phyloP scores from a whole-genome alignment of 495 filamentous ascomycete species.

The Aspergillus olivimuriae region DNA sequence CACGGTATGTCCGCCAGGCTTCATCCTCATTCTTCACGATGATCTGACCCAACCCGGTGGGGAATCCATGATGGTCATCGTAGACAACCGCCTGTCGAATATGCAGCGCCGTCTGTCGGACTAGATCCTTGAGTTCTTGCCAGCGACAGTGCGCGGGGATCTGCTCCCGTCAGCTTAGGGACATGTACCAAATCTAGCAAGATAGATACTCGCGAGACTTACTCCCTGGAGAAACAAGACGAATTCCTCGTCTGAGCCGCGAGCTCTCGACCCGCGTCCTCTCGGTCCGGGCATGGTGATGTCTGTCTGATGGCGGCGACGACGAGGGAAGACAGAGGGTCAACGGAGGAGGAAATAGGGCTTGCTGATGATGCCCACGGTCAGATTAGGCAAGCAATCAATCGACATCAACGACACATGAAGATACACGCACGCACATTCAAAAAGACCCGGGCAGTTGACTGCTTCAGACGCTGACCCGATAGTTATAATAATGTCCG shows the following conservation, averaged over 20 bases:
- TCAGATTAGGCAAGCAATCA: no score
- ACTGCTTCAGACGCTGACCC: no score
- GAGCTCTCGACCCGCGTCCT: slow-evolving; percentile 21
- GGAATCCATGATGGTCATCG: slow-evolving; percentile 40
- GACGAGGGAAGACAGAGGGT: slow-evolving; percentile 1
- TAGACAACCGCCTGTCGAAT: slow-evolving; percentile 45
- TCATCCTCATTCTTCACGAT: slow-evolving; percentile 45
- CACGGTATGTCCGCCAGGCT: slow-evolving; percentile 43
- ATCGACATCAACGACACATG: no score
- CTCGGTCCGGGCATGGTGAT: slow-evolving; percentile 28
- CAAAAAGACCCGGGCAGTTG: no score
- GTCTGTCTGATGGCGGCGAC: no score
- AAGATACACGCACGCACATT: no score
- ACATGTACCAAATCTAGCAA: no score
- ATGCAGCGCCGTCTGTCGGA: slow-evolving; percentile 41
- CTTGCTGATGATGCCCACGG: no score
- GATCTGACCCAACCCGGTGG: slow-evolving; percentile 42
- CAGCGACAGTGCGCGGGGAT: slow-evolving; percentile 43
- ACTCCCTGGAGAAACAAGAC: slow-evolving; percentile 44
- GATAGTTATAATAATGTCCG: no score
- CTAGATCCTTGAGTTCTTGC: slow-evolving; percentile 44
- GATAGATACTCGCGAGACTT: slow-evolving; percentile 16
- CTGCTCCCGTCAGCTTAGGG: slow-evolving; percentile 23
- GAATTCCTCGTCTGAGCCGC: slow-evolving; percentile 40
- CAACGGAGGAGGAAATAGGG: neutral